Evolutionary conservation across 306 rosid species (phyloP), one percentile per base, ranked within the genome.

Genomic region (Vigna radiata): DNA sequence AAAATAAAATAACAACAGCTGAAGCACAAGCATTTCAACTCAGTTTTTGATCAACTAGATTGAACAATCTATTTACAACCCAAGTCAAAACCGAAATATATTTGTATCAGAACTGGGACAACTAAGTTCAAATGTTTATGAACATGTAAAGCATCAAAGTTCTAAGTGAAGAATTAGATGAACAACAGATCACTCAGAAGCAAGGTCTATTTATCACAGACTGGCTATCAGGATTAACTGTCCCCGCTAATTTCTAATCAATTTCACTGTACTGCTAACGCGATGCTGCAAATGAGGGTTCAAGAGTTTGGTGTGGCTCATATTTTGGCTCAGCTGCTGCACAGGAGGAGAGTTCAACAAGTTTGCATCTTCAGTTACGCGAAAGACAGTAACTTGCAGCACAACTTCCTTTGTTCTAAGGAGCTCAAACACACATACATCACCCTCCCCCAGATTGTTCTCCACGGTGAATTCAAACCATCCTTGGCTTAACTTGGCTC

Each of bases 401-500:
- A 89, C 94, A 33, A 92, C 82, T 13, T 95, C 99, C 73, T 78
- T 87, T 75, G 66, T 55, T 83, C 83, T 86, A 37, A 92, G 90
- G 84, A 92, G 83, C 90, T 95, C 99, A 41, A 92, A 95, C 66
- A 95, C 96, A 67, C 99, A 95, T n/a, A 92, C 97, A 50, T 95
- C 99, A 1, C 99, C 99, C 86, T 95, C 99, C 65, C 96, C 96
- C 62, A 92, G 78, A 73, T 87, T 87, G 82, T 95, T 95, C 85
- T 95, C 99, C 78, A 85, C 4, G 5, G 91, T 78, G 69, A 92
- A 95, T 73, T 95, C 99, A 25, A 87, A 95, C 99, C 99, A 95
- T 44, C 99, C 99, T 75, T 92, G 98, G 79, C 97, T 95, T 61
- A 95, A 68, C 86, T 95, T 95, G 0, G 99, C 97, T 83, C 97